A percentile compares a stretch with the other conserved stretches of the same genome.
phyloP scores from a whole-genome alignment of 768 basidiomycete species.

The Boletus subcaerulescens region DNA sequence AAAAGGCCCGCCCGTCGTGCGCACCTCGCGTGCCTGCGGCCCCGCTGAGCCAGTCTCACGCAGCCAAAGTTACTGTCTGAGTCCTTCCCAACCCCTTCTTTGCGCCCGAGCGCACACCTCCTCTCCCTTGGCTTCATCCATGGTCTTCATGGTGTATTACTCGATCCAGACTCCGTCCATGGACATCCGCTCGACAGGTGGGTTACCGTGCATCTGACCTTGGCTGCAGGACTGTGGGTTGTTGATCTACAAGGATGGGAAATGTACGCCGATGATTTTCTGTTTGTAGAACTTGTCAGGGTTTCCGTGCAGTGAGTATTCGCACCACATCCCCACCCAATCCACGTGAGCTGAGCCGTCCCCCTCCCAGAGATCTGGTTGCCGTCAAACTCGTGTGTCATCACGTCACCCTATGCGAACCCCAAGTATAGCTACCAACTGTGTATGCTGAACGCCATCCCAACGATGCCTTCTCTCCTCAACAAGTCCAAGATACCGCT shows the following conservation, averaged over 20 bases:
- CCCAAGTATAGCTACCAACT: slow-evolving; percentile 92
- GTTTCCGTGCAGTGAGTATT: slow-evolving; percentile 45
- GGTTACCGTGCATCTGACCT: slow-evolving; percentile 10
- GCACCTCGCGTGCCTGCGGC: too few species aligned
- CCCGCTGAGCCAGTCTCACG: too few species aligned
- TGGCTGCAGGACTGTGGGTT: slow-evolving; percentile 65
- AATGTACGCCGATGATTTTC: neutral
- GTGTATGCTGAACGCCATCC: slow-evolving; percentile 87
- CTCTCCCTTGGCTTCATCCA: too few species aligned
- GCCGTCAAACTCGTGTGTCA: slow-evolving; percentile 79
- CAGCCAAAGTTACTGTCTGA: too few species aligned
- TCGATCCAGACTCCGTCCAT: too few species aligned
- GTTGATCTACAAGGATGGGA: neutral
- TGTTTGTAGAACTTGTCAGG: slow-evolving; percentile 49
- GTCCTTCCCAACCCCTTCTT: too few species aligned
- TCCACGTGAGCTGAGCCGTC: slow-evolving; percentile 73
- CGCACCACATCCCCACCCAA: slow-evolving; percentile 76
- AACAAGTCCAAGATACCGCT: slow-evolving; percentile 90
- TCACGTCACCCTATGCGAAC: slow-evolving; percentile 74
- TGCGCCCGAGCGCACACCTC: too few species aligned
- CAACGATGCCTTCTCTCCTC: slow-evolving; percentile 82
- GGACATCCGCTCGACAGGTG: too few species aligned
- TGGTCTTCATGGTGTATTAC: too few species aligned
- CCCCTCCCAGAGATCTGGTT: slow-evolving; percentile 91
- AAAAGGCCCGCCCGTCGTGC: too few species aligned